Percentiles rank a stretch among this genome's conserved stretches.
Evolutionary conservation across 2,329 filamentous ascomycete species (phyloP).

Genomic region (Aspergillus vadensis): DNA sequence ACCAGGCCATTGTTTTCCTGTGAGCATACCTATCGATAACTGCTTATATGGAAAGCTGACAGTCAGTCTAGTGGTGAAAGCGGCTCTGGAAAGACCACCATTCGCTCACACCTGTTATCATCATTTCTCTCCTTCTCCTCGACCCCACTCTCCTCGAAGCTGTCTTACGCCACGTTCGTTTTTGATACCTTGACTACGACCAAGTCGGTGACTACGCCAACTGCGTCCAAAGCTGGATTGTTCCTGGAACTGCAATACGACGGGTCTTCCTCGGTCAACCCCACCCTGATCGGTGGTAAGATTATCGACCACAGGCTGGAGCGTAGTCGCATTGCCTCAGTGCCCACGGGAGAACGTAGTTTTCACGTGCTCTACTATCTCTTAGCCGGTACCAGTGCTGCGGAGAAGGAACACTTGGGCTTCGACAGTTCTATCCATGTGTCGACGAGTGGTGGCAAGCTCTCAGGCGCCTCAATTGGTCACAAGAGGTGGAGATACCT

Average conservation of each 20-base stretch:
- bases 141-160: conserved; percentile 88
- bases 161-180: conserved; percentile 90
- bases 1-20: conserved; percentile 91
- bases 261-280: conserved; percentile 78
- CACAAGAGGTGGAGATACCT: conserved; percentile 93
- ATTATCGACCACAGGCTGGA: conserved; percentile 91
- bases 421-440: conserved; percentile 54
- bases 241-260: conserved; percentile 98
- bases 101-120: conserved; percentile 84
- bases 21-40: conserved; percentile 54
- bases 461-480: conserved; percentile 55
- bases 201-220: conserved; percentile 92
- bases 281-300: conserved; percentile 89
- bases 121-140: conserved; percentile 85
- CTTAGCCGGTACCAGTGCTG: conserved; percentile 83
- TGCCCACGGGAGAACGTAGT: conserved; percentile 93
- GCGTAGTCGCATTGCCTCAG: conserved; percentile 83
- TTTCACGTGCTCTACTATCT: conserved; percentile 97
- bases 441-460: conserved; percentile 47
- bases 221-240: conserved; percentile 90
- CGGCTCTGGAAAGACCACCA: conserved; percentile 91
- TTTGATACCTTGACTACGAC: conserved; percentile 97
- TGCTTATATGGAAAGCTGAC: conserved; percentile 4
- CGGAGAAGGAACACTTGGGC: conserved; percentile 84
- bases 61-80: conserved; percentile 76